Evolutionary conservation across 2,329 filamentous ascomycete species (phyloP).

Genomic region (Pseudogymnoascus sp.): DNA sequence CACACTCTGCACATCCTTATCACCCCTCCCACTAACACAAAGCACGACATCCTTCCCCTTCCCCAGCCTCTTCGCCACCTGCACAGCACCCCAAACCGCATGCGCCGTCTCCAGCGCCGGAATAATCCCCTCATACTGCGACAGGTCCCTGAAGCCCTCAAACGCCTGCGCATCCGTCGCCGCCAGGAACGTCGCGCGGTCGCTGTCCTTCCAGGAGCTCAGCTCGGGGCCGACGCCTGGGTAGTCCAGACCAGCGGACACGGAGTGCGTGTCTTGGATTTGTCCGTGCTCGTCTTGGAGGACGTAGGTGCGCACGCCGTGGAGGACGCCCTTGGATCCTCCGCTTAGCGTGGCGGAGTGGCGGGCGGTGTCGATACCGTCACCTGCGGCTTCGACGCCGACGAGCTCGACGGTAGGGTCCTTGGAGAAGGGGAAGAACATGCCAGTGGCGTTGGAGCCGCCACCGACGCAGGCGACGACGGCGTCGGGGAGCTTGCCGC

Average conservation of each 20-base stretch:
- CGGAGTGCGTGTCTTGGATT: slow-evolving; percentile 89
- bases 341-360: slow-evolving; percentile 84
- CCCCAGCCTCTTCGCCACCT: slow-evolving; percentile 86
- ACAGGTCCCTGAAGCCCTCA: slow-evolving; percentile 74
- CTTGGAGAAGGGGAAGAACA: slow-evolving; percentile 94
- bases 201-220: slow-evolving; percentile 82
- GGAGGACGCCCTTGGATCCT: slow-evolving; percentile 84
- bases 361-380: slow-evolving; percentile 75
- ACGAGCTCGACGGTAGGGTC: slow-evolving; percentile 80
- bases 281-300: slow-evolving; percentile 89
- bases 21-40: slow-evolving; percentile 84
- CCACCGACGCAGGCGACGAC: slow-evolving; percentile 96
- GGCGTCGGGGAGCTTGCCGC: slow-evolving; percentile 85
- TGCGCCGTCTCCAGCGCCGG: slow-evolving; percentile 91
- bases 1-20: slow-evolving; percentile 98
- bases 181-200: slow-evolving; percentile 79
- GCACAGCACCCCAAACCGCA: slow-evolving; percentile 79
- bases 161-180: slow-evolving; percentile 91
- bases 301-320: slow-evolving; percentile 93
- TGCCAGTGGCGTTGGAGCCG: slow-evolving; percentile 89
- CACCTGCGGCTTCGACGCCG: slow-evolving; percentile 91
- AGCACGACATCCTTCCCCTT: slow-evolving; percentile 88
- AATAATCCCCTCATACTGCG: slow-evolving; percentile 90
- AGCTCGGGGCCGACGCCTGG: slow-evolving; percentile 94
- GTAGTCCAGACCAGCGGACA: slow-evolving; percentile 94